Evolutionary conservation across 768 basidiomycete species (phyloP).

Genomic region (Calocybe gangraenosa): DNA sequence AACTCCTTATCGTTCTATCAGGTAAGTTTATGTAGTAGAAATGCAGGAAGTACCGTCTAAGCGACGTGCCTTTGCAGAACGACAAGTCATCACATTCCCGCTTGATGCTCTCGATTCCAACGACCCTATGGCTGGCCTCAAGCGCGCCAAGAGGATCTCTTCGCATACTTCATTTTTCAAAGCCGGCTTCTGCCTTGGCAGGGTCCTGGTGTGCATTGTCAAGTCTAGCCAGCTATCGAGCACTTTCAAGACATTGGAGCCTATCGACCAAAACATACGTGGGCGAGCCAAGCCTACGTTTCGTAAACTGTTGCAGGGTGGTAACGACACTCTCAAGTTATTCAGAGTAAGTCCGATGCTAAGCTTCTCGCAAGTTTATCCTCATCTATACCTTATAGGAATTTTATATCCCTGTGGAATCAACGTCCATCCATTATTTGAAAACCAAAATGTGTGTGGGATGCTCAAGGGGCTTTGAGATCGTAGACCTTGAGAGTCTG

Average conservation of each 20-base stretch:
- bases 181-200: conserved; percentile 86
- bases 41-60: neutral
- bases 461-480: conserved; percentile 96
- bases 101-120: conserved; percentile 86
- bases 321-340: conserved; percentile 87
- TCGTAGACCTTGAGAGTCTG: conserved; percentile 94
- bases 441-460: conserved; percentile 98
- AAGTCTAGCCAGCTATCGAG: conserved; percentile 94
- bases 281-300: conserved; percentile 88
- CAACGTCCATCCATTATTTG: conserved; percentile 93
- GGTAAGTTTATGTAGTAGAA: conserved; percentile 40
- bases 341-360: conserved; percentile 63
- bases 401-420: conserved; percentile 98
- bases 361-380: no score
- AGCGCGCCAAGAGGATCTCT: conserved; percentile 92
- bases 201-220: conserved; percentile 92
- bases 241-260: conserved; percentile 96
- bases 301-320: conserved; percentile 88
- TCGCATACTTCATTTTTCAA: conserved; percentile 99
- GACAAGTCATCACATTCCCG: conserved; percentile 94
- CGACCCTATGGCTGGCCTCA: conserved; percentile 88
- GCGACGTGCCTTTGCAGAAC: conserved; percentile 51
- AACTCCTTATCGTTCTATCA: conserved; percentile 97
- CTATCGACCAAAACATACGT: conserved; percentile 83
- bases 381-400: conserved; percentile 48